Evolutionary conservation across 352 stramenopile genomes (phyloP).

Genomic region (Globisporangium heterothallicum): DNA sequence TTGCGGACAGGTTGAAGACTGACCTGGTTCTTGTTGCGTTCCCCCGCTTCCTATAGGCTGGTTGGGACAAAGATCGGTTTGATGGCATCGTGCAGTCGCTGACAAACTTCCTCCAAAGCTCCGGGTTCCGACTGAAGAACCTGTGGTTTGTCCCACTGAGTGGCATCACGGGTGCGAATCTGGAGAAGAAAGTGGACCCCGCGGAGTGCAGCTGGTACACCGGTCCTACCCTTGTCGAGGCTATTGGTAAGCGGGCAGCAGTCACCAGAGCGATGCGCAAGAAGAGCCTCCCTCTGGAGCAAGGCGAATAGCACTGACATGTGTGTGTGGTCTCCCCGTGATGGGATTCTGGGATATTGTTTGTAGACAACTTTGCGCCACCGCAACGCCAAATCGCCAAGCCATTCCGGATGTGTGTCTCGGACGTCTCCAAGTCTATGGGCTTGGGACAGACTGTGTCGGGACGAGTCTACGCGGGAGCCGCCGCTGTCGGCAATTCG

Average conservation of each 20-base stretch:
- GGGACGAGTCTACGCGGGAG: constrained; percentile 81
- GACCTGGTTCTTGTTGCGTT: too few species aligned
- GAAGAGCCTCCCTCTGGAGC: too few species aligned
- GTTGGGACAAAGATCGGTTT: constrained; percentile 79
- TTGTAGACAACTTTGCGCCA: constrained; percentile 60
- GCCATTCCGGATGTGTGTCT: constrained; percentile 81
- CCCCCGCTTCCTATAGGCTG: constrained; percentile 25
- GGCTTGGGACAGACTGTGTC: constrained; percentile 74
- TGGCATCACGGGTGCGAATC: constrained; percentile 80
- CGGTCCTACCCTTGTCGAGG: constrained; percentile 72
- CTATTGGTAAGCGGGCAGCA: too few species aligned
- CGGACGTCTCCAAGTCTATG: constrained; percentile 84
- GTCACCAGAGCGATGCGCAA: too few species aligned
- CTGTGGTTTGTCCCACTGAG: constrained; percentile 85
- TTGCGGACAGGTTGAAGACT: too few species aligned
- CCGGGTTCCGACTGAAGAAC: constrained; percentile 78
- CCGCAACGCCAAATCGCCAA: constrained; percentile 78
- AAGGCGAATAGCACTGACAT: not conserved
- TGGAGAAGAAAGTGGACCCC: constrained; percentile 50
- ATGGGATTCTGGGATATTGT: too few species aligned
- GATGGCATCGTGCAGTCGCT: constrained; percentile 72
- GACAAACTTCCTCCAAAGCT: constrained; percentile 62
- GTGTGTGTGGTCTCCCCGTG: constrained; percentile 11
- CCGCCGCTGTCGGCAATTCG: constrained; percentile 58
- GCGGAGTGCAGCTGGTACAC: constrained; percentile 69